Evolutionary conservation across 257 asterid genomes (phyloP).

Genomic region (Fraxinus cuspidata): DNA sequence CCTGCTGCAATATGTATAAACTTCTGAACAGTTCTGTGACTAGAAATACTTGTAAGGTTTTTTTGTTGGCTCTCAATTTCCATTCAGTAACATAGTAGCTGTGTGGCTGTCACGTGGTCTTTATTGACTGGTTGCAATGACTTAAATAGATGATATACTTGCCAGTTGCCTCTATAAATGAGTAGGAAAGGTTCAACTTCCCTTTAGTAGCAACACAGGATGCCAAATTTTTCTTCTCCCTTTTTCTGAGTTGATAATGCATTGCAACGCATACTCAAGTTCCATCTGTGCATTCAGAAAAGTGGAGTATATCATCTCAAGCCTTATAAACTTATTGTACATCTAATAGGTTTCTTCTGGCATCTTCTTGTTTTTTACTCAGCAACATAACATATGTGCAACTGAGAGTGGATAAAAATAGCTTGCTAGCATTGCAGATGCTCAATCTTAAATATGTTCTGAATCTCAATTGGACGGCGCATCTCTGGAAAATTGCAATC

Average conservation of each 20-base stretch:
- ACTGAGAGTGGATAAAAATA: not conserved
- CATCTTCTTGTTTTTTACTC: not conserved
- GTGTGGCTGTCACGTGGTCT: not conserved
- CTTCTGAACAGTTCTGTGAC: slow-evolving; percentile 1
- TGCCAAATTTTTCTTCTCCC: slow-evolving; percentile 13
- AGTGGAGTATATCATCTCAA: not conserved
- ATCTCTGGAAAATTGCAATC: slow-evolving; percentile 8
- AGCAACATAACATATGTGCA: not conserved
- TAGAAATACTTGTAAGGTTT: not conserved
- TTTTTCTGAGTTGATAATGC: not conserved
- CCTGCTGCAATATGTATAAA: not conserved
- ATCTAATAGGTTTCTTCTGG: not conserved
- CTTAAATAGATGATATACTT: not conserved
- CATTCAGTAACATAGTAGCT: not conserved
- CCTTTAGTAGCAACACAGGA: slow-evolving; percentile 7
- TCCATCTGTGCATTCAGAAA: not conserved
- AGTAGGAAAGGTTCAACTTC: not conserved
- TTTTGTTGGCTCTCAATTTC: not conserved
- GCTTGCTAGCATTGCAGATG: slow-evolving; percentile 10
- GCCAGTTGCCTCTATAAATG: slow-evolving; percentile 11
- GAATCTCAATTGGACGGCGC: slow-evolving; percentile 17
- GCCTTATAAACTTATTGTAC: not conserved
- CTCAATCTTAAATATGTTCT: slow-evolving; percentile 16
- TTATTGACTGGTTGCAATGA: not conserved
- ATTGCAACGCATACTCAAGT: not conserved